These are phyloP conservation scores for Rhynchosporium graminicola DNA, from an alignment of 2,329 filamentous ascomycete genomes.

Conservation along the genomic window DNA sequence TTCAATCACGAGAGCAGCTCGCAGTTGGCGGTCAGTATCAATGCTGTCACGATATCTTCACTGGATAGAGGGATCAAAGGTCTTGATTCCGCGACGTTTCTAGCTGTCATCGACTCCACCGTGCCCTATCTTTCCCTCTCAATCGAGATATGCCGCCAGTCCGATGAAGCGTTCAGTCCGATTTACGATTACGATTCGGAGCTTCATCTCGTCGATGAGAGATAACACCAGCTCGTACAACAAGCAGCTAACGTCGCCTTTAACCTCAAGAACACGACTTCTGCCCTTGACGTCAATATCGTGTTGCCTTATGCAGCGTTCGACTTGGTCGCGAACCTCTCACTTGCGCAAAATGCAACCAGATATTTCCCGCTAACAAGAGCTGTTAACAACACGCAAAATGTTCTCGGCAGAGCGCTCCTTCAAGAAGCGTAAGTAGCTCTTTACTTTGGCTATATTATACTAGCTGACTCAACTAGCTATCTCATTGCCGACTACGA, in stretches of 20 bases:
- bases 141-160: conserved; percentile 40
- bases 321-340: conserved; percentile 42
- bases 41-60: conserved; percentile 37
- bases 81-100: conserved; percentile 26
- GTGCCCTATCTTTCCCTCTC: conserved; percentile 46
- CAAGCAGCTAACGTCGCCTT: conserved; percentile 43
- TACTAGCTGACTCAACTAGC: conserved; percentile 15
- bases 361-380: conserved; percentile 45
- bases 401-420: conserved; percentile 44
- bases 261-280: conserved; percentile 39
- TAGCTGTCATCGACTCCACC: conserved; percentile 43
- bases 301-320: conserved; percentile 45
- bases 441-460: not conserved
- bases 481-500: conserved; percentile 45
- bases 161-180: conserved; percentile 43
- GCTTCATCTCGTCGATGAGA: conserved; percentile 42
- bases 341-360: conserved; percentile 35
- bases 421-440: conserved; percentile 43
- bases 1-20: conserved; percentile 43
- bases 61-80: conserved; percentile 17
- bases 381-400: conserved; percentile 40
- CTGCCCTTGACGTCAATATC: conserved; percentile 38
- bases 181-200: conserved; percentile 41
- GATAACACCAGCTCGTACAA: conserved; percentile 31
- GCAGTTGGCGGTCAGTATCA: conserved; percentile 44